A percentile compares a stretch with the other conserved stretches of the same genome.
Evolutionary conservation across 345 rosid genomes (phyloP).

Genomic region (Corchorus olitorius): DNA sequence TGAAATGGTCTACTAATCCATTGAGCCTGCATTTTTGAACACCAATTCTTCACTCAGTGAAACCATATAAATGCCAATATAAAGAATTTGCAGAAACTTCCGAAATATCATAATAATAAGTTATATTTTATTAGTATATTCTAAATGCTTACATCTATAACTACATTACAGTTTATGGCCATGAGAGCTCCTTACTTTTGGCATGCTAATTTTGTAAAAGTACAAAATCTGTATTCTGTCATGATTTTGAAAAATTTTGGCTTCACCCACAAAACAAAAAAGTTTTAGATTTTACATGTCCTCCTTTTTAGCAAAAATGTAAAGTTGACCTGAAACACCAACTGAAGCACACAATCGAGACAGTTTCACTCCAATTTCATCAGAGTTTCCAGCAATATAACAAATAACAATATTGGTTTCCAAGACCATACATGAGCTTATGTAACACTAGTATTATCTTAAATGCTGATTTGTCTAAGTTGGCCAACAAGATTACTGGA

Average conservation of each 20-base stretch:
- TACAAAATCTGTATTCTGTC: neutral
- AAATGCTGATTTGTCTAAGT: neutral
- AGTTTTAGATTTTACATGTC: neutral
- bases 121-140: neutral
- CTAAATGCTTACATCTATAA: neutral
- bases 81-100: neutral
- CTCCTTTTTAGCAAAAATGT: neutral
- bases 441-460: neutral
- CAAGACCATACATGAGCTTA: neutral
- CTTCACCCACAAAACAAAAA: neutral
- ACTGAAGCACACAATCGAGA: neutral
- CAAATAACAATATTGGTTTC: neutral
- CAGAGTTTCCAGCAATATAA: neutral
- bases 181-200: neutral
- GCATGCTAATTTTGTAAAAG: neutral
- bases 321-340: neutral
- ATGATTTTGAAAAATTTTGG: neutral
- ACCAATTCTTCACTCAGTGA: constrained; percentile 16
- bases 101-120: neutral
- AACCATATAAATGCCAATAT: constrained; percentile 3
- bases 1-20: constrained; percentile 75
- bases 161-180: neutral
- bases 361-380: neutral
- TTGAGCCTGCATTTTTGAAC: constrained; percentile 52
- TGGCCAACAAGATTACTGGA: neutral